Percentiles rank a stretch among this genome's conserved stretches.
phyloP scores from a whole-genome alignment of 1,284 basidiomycete species.

The Naganishia sp. region DNA sequence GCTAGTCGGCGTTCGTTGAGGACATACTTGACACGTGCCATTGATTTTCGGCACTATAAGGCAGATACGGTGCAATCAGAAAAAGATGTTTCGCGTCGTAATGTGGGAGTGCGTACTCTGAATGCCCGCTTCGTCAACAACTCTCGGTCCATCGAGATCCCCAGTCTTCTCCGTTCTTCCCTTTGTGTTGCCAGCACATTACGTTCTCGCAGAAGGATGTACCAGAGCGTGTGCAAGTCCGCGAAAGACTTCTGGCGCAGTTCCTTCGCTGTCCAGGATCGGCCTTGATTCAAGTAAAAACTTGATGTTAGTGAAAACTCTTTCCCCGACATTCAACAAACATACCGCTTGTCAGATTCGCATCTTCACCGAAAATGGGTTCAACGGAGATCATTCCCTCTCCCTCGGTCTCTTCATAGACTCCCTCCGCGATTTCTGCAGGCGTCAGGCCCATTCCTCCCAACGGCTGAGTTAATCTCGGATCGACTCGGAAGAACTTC shows the following conservation, averaged over 20 bases:
- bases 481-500: constrained; percentile 49
- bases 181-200: constrained; percentile 86
- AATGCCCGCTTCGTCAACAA: constrained; percentile 42
- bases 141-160: constrained; percentile 50
- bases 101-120: constrained; percentile 40
- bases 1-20: constrained; percentile 88
- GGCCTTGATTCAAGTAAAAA: constrained; percentile 59
- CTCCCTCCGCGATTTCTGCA: constrained; percentile 41
- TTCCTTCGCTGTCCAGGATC: constrained; percentile 81
- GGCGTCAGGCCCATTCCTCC: constrained; percentile 34
- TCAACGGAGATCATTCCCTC: constrained; percentile 42
- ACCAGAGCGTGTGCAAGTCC: constrained; percentile 91
- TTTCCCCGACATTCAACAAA: not conserved
- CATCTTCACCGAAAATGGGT: constrained; percentile 37
- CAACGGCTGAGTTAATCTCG: constrained; percentile 21
- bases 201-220: constrained; percentile 78
- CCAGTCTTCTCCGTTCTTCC: constrained; percentile 69
- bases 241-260: constrained; percentile 84
- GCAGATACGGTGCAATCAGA: not conserved
- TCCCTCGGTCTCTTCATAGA: constrained; percentile 42
- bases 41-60: constrained; percentile 83
- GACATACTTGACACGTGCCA: constrained; percentile 93
- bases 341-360: constrained; percentile 43
- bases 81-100: constrained; percentile 25
- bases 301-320: constrained; percentile 27